Evolutionary conservation across 176 grass and related monocot species (phyloP).

Genomic region (Calamus simplicifolius): DNA sequence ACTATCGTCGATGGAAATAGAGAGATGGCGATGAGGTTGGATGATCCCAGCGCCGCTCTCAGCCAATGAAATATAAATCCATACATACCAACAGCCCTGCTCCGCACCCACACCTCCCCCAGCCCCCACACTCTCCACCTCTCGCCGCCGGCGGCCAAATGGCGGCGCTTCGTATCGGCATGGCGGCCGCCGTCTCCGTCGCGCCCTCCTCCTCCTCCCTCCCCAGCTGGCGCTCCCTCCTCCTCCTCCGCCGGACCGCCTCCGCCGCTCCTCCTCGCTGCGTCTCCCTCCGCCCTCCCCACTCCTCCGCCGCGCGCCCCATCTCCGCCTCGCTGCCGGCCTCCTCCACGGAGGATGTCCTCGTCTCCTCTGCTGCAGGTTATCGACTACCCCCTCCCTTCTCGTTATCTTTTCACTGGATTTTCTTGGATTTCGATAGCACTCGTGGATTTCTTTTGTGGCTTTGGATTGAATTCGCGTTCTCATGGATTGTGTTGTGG

Average conservation of each 20-base stretch:
- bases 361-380: constrained; percentile 28
- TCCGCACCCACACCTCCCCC: not conserved
- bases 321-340: constrained; percentile 17
- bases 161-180: constrained; percentile 44
- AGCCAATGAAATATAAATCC: no score
- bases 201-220: constrained; percentile 26
- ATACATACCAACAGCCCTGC: not conserved
- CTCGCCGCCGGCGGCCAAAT: constrained; percentile 9
- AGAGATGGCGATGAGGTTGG: no score
- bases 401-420: not conserved
- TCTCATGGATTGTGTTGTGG: no score
- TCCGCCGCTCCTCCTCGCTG: constrained; percentile 7
- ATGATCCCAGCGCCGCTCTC: no score
- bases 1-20: no score
- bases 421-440: not conserved
- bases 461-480: no score
- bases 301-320: not conserved
- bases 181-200: constrained; percentile 30
- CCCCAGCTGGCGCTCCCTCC: constrained; percentile 15
- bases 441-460: no score
- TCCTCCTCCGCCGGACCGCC: constrained; percentile 9
- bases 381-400: not conserved
- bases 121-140: not conserved
- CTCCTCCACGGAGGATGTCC: constrained; percentile 28
- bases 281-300: constrained; percentile 15